These are phyloP conservation scores for Corymbia maculata DNA, from an alignment of 345 rosid genomes.

Conservation along the genomic window DNA sequence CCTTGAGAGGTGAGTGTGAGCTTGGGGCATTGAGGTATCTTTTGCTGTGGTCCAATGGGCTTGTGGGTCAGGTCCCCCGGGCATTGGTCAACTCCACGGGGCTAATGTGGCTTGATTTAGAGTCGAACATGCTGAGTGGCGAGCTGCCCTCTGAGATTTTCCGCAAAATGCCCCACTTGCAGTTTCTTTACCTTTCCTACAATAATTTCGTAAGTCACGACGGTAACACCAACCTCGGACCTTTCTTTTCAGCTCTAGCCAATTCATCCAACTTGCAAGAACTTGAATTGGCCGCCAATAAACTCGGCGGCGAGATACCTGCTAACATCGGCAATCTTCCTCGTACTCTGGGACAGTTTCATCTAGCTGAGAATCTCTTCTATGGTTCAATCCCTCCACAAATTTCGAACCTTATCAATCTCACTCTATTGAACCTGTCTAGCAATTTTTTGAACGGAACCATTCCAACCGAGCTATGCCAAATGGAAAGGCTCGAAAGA, in stretches of 20 bases:
- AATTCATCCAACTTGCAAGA: constrained; percentile 55
- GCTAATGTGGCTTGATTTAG: constrained; percentile 79
- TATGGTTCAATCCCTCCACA: constrained; percentile 68
- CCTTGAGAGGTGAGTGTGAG: constrained; percentile 33
- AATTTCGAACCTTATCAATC: constrained; percentile 60
- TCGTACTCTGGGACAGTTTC: constrained; percentile 46
- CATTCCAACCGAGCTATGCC: constrained; percentile 58
- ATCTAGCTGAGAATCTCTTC: constrained; percentile 66
- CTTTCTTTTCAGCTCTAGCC: constrained; percentile 58
- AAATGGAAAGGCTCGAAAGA: constrained; percentile 62
- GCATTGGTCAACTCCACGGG: constrained; percentile 59
- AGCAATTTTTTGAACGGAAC: constrained; percentile 69
- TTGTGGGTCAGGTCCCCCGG: constrained; percentile 45
- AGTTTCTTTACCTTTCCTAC: constrained; percentile 74
- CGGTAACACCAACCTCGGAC: constrained; percentile 66
- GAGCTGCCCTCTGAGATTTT: constrained; percentile 62
- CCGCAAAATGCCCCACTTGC: constrained; percentile 47
- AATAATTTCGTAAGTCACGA: constrained; percentile 63
- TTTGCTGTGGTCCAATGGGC: constrained; percentile 73
- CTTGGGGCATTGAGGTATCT: constrained; percentile 50
- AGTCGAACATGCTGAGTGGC: constrained; percentile 57
- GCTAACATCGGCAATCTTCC: constrained; percentile 57
- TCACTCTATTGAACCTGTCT: constrained; percentile 75
- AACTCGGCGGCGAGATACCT: constrained; percentile 60
- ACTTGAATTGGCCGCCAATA: constrained; percentile 74